These are phyloP conservation scores for Jimgerdemannia lactiflua DNA, from an alignment of 192 early-diverging fungal species.

Conservation along the genomic window DNA sequence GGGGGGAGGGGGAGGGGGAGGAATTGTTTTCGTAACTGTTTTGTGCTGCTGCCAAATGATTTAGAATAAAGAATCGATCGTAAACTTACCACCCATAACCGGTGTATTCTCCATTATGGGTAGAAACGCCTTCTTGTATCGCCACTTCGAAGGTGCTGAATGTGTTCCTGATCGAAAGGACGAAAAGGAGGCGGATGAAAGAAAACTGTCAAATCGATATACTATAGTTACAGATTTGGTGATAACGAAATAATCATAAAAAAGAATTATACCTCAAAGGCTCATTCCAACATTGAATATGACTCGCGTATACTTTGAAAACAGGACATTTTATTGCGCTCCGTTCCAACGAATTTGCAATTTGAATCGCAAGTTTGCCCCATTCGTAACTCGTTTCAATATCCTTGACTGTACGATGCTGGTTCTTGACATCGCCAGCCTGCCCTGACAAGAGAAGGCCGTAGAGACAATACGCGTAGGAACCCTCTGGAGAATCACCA, in stretches of 20 bases:
- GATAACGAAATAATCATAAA: too few species aligned
- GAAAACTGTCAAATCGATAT: too few species aligned
- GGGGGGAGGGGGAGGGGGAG: too few species aligned
- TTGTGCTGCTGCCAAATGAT: too few species aligned
- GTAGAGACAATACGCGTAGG: conserved; percentile 26
- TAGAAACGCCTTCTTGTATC: conserved; percentile 25
- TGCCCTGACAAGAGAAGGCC: conserved; percentile 25
- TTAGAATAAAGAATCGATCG: too few species aligned
- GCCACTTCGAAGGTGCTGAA: conserved; percentile 14
- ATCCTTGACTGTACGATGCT: background rate
- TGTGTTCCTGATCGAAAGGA: too few species aligned
- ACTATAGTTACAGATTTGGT: too few species aligned
- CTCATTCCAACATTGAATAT: conserved; percentile 36
- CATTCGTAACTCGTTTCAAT: conserved; percentile 15
- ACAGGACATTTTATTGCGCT: conserved; percentile 26
- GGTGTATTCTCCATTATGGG: conserved; percentile 25
- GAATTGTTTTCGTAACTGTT: too few species aligned
- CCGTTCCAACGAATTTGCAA: conserved; percentile 3
- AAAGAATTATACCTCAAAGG: conserved; percentile 11
- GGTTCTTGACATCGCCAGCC: conserved; percentile 5
- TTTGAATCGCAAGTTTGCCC: conserved; percentile 16
- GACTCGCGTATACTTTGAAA: conserved; percentile 31
- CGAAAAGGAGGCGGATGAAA: too few species aligned
- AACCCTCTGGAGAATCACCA: conserved; percentile 6
- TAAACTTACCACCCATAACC: conserved; percentile 9